phyloP scores from a whole-genome alignment of 257 asterid species.

The Mentha longifolia region DNA sequence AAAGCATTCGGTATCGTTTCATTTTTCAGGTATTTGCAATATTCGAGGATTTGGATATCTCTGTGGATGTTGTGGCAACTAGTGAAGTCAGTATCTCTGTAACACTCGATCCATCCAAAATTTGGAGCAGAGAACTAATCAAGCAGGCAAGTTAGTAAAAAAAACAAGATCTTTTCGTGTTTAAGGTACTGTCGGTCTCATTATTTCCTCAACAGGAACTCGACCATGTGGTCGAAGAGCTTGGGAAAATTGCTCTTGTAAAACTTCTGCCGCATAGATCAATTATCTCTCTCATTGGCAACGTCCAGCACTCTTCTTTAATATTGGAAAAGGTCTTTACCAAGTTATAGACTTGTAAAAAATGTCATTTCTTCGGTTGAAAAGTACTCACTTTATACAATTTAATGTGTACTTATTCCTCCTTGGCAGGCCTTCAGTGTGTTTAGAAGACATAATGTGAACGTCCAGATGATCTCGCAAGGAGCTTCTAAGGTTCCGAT shows the following conservation, averaged over 20 bases:
- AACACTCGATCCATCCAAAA: constrained; percentile 80
- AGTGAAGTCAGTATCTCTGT: constrained; percentile 88
- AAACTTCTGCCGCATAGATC: constrained; percentile 69
- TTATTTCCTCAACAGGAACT: constrained; percentile 53
- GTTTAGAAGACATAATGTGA: constrained; percentile 51
- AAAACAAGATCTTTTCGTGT: not conserved
- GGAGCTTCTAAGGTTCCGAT: constrained; percentile 73
- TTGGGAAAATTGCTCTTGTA: constrained; percentile 72
- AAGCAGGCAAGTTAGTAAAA: constrained; percentile 61
- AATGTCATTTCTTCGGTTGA: not conserved
- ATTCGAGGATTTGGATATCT: constrained; percentile 78
- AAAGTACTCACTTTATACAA: not conserved
- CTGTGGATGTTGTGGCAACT: constrained; percentile 87
- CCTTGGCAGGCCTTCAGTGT: constrained; percentile 68
- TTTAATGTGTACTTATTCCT: not conserved
- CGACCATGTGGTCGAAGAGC: constrained; percentile 72
- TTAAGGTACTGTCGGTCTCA: not conserved
- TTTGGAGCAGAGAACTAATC: constrained; percentile 86
- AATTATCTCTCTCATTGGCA: constrained; percentile 77
- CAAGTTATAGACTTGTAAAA: not conserved
- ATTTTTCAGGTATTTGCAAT: constrained; percentile 62
- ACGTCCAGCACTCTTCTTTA: constrained; percentile 65
- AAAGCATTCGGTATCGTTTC: not conserved
- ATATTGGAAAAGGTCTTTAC: constrained; percentile 64
- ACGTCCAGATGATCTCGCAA: constrained; percentile 92